phyloP scores from a whole-genome alignment of 2,329 filamentous ascomycete species.

The Pleomassaria siparia region DNA sequence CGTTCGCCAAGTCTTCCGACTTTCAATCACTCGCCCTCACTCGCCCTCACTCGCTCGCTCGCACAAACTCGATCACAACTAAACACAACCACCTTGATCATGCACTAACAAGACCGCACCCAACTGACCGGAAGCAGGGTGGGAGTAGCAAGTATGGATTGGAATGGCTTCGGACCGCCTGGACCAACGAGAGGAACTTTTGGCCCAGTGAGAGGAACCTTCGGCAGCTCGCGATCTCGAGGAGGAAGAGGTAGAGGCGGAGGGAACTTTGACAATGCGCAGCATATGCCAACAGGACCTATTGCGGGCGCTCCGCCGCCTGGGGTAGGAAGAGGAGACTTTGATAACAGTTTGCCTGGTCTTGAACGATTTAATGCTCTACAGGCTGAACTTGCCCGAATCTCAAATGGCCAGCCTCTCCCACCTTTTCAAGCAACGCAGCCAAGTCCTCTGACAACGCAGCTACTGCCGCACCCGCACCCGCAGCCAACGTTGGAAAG shows the following conservation, averaged over 20 bases:
- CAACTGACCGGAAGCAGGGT: constrained; percentile 13
- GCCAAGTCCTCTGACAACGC: no score
- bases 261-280: background rate
- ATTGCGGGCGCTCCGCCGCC: background rate
- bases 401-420: constrained; percentile 15
- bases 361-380: constrained; percentile 17
- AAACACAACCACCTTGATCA: background rate
- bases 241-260: background rate
- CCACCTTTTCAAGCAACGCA: constrained; percentile 13
- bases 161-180: constrained; percentile 19
- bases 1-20: background rate
- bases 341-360: constrained; percentile 15
- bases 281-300: background rate
- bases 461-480: no score
- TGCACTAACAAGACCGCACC: background rate
- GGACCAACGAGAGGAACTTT: background rate
- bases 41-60: no score
- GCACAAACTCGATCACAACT: no score
- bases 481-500: constrained; percentile 10
- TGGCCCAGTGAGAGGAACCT: background rate
- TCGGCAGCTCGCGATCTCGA: background rate
- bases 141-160: constrained; percentile 20
- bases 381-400: constrained; percentile 23
- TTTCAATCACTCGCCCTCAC: background rate
- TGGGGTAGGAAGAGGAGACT: background rate